Evolutionary conservation across 2,329 filamentous ascomycete species (phyloP).

Genomic region (Hypomyces rosellus): DNA sequence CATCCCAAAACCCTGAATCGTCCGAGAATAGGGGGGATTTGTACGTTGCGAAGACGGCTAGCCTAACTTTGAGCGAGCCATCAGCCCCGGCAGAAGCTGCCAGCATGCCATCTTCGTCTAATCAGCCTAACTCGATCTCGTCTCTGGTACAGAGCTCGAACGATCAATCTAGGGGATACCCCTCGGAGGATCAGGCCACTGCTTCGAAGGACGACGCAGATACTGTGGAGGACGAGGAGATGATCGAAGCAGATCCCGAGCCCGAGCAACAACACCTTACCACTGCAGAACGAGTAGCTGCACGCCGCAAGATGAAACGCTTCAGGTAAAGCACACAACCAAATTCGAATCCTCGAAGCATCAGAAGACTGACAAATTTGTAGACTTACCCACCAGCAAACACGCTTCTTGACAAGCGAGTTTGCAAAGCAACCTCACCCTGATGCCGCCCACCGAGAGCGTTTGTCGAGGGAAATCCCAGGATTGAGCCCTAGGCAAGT

Average conservation of each 20-base stretch:
- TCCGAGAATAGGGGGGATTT: constrained; percentile 7
- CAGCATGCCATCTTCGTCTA: constrained; percentile 33
- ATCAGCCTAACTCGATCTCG: constrained; percentile 30
- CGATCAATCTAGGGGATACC: constrained; percentile 3
- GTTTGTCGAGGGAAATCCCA: constrained; percentile 82
- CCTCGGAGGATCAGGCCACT: constrained; percentile 4
- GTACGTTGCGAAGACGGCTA: constrained; percentile 4
- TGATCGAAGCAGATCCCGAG: constrained; percentile 38
- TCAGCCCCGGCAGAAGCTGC: constrained; percentile 34
- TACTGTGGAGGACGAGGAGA: constrained; percentile 52
- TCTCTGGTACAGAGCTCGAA: neutral
- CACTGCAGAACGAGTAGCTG: constrained; percentile 51
- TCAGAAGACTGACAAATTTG: constrained; percentile 20
- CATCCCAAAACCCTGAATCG: constrained; percentile 14
- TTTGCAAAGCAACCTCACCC: constrained; percentile 93
- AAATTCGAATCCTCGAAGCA: neutral
- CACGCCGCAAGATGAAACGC: constrained; percentile 66
- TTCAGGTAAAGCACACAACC: constrained; percentile 53
- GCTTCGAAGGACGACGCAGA: constrained; percentile 39
- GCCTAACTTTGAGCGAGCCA: constrained; percentile 16
- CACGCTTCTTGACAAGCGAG: constrained; percentile 95
- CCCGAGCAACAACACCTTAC: constrained; percentile 40
- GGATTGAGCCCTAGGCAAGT: constrained; percentile 88
- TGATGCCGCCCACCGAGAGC: constrained; percentile 82
- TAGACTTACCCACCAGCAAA: constrained; percentile 92